phyloP scores from a whole-genome alignment of 345 rosid genomes.

The Draba incana region DNA sequence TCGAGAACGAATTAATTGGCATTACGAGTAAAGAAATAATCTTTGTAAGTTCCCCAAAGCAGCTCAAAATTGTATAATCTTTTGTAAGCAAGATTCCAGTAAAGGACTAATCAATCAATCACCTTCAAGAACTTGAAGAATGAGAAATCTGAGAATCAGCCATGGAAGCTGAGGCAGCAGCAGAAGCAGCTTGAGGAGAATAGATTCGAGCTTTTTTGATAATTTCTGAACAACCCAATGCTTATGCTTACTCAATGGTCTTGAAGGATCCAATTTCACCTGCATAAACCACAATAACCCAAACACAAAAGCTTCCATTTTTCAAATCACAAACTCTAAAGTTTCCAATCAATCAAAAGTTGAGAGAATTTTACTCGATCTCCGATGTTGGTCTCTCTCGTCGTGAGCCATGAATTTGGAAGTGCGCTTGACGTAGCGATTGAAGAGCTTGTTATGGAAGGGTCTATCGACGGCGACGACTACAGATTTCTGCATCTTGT shows the following conservation, averaged over 20 bases:
- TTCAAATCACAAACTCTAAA: neutral
- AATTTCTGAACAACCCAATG: slow-evolving; percentile 90
- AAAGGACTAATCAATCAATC: neutral
- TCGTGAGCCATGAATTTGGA: slow-evolving; percentile 98
- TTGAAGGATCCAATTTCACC: slow-evolving; percentile 87
- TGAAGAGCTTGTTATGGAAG: slow-evolving; percentile 76
- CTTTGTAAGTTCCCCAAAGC: neutral
- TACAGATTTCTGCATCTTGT: slow-evolving; percentile 63
- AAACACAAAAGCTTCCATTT: neutral
- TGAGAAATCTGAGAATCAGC: too few relatives aligned
- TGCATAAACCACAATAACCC: slow-evolving; percentile 14
- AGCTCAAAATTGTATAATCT: neutral
- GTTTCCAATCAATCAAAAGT: too few relatives aligned
- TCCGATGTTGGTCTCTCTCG: slow-evolving; percentile 73
- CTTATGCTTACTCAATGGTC: slow-evolving; percentile 94
- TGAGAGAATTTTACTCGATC: slow-evolving; percentile 61
- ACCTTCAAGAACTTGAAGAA: slow-evolving; percentile 46
- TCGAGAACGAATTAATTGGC: too few relatives aligned
- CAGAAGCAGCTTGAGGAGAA: slow-evolving; percentile 44
- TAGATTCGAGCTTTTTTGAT: slow-evolving; percentile 82
- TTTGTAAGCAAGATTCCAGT: neutral
- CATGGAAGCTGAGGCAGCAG: slow-evolving; percentile 32
- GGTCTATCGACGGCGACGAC: slow-evolving; percentile 84
- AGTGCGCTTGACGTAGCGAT: slow-evolving; percentile 86
- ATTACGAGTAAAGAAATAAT: too few relatives aligned